Conservation (phyloP, 2,329 filamentous ascomycete species). For the Penicillium sp. region DNA sequence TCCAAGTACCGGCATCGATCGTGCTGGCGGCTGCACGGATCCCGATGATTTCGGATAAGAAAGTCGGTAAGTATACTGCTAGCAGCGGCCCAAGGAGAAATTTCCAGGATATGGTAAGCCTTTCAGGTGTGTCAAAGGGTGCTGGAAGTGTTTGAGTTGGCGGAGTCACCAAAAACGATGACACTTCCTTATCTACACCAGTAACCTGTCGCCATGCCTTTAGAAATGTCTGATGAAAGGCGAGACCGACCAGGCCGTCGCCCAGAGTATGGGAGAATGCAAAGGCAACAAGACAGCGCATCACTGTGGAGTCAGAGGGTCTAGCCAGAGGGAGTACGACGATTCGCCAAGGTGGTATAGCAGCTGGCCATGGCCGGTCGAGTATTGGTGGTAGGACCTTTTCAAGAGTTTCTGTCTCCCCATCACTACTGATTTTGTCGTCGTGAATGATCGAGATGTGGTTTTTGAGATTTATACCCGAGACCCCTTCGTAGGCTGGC, state of each 20-base stretch:
- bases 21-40: conserved; percentile 26
- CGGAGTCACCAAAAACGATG: not conserved
- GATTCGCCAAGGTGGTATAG: conserved; percentile 43
- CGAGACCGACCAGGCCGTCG: conserved; percentile 41
- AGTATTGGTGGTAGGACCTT: conserved; percentile 26
- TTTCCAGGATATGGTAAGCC: conserved; percentile 42
- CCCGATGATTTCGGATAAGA: conserved; percentile 29
- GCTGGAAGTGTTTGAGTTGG: conserved; percentile 21
- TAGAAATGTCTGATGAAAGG: conserved; percentile 43
- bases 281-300: conserved; percentile 36
- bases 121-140: conserved; percentile 37
- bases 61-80: conserved; percentile 34
- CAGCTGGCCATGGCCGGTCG: conserved; percentile 28
- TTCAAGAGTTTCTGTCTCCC: conserved; percentile 20
- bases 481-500: conserved; percentile 24
- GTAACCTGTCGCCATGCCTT: conserved; percentile 16
- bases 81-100: conserved; percentile 42
- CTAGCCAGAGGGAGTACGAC: conserved; percentile 29
- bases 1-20: conserved; percentile 32
- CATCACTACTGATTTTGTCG: conserved; percentile 5
- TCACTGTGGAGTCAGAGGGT: not conserved
- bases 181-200: not conserved
- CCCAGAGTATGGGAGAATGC: conserved; percentile 43
- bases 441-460: not conserved
- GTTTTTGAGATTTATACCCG: conserved; percentile 12